A percentile compares a stretch with the other conserved stretches of the same genome.
Evolutionary conservation across 371 early-diverging fungal species (phyloP).

Genomic region (Quaeritorhiza haematococci): DNA sequence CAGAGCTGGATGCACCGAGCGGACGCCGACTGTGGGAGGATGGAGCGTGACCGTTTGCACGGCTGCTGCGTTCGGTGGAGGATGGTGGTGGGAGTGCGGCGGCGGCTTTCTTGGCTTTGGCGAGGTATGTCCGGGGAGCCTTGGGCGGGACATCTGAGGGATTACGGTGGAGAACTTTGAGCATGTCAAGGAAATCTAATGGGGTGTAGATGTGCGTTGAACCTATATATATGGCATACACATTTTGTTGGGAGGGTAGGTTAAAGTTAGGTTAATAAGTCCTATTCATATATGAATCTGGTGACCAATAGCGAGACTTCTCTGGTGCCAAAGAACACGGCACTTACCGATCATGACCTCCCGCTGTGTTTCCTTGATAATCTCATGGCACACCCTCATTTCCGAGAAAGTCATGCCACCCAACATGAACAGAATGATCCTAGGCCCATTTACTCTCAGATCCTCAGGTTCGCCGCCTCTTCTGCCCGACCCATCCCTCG

Average conservation of each 20-base stretch:
- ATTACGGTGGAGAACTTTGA: conserved; percentile 37
- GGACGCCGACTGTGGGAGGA: no score
- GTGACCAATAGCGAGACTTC: conserved; percentile 91
- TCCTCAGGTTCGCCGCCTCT: conserved; percentile 21
- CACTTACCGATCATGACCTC: conserved; percentile 70
- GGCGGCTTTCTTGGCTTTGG: no score
- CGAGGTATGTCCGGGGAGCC: no score
- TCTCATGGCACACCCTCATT: conserved; percentile 71
- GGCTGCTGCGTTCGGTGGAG: no score
- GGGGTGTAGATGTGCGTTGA: conserved; percentile 80
- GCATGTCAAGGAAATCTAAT: conserved; percentile 59
- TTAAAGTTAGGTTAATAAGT: conserved; percentile 64
- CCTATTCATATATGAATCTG: conserved; percentile 77
- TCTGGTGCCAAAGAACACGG: conserved; percentile 86
- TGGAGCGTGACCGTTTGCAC: no score
- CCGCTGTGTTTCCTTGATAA: conserved; percentile 54
- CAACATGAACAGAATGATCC: conserved; percentile 67
- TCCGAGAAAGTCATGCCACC: conserved; percentile 86
- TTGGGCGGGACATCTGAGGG: no score
- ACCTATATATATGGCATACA: conserved; percentile 39
- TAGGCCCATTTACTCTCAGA: conserved; percentile 37
- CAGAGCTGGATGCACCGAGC: no score
- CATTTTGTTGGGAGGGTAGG: conserved; percentile 51
- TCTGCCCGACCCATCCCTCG: no score
- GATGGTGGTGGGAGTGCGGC: no score